phyloP scores from a whole-genome alignment of 345 rosid genomes.

The Ceriops zippeliana region DNA sequence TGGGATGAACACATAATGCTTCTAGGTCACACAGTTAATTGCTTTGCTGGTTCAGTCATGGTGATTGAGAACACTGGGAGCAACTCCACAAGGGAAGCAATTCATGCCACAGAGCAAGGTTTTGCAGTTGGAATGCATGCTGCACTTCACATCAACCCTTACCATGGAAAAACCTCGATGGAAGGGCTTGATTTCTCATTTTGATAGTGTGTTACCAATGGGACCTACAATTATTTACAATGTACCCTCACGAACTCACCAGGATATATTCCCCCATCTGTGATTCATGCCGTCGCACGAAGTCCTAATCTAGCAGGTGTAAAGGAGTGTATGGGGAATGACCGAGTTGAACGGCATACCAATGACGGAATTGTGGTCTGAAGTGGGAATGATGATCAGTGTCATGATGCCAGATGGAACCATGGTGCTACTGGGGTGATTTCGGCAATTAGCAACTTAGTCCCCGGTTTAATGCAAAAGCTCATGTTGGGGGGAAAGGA shows the following conservation, averaged over 20 bases:
- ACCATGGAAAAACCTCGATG: constrained; percentile 83
- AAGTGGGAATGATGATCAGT: constrained; percentile 85
- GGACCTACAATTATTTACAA: constrained; percentile 88
- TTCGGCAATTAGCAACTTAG: constrained; percentile 73
- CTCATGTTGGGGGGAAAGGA: constrained; percentile 70
- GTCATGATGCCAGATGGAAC: constrained; percentile 82
- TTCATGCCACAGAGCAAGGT: constrained; percentile 87
- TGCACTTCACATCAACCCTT: constrained; percentile 88
- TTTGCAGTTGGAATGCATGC: constrained; percentile 96
- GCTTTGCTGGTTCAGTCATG: constrained; percentile 68
- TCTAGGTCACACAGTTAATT: constrained; percentile 79
- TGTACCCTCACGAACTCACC: constrained; percentile 77
- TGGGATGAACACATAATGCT: constrained; percentile 98
- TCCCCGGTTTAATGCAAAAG: constrained; percentile 64
- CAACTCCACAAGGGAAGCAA: constrained; percentile 86
- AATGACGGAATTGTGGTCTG: constrained; percentile 68
- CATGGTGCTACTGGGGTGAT: constrained; percentile 71
- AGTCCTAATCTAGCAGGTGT: constrained; percentile 68
- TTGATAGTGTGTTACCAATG: constrained; percentile 71
- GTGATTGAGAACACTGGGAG: constrained; percentile 93
- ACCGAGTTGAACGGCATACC: constrained; percentile 58
- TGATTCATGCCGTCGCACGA: constrained; percentile 50
- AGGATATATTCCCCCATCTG: constrained; percentile 75
- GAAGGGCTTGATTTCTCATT: constrained; percentile 78
- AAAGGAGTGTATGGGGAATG: constrained; percentile 78